A percentile compares a stretch with the other conserved stretches of the same genome.
phyloP scores from a whole-genome alignment of 495 filamentous ascomycete species.

The Platismatia glauca region DNA sequence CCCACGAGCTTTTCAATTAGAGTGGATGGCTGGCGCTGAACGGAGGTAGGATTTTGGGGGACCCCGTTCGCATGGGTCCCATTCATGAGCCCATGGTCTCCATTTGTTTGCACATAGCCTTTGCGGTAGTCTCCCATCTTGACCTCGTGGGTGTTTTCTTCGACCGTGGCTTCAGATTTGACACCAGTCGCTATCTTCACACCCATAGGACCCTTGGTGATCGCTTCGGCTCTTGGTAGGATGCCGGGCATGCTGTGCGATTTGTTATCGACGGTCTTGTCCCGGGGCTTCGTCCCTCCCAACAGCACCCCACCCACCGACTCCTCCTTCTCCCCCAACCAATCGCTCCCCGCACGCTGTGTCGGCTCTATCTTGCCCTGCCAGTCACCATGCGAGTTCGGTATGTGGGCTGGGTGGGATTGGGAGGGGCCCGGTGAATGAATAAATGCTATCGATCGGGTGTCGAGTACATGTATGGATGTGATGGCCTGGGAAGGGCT shows the following conservation, averaged over 20 bases:
- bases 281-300: neutral
- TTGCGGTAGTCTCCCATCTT: conserved; percentile 15
- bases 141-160: neutral
- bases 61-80: conserved; percentile 18
- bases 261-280: conserved; percentile 2
- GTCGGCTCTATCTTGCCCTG: conserved; percentile 24
- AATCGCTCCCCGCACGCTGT: conserved; percentile 13
- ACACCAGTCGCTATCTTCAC: conserved; percentile 1
- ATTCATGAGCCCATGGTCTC: conserved; percentile 9
- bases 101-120: conserved; percentile 14
- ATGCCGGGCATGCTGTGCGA: conserved; percentile 20
- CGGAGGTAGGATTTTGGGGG: neutral
- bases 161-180: neutral
- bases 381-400: conserved; percentile 14
- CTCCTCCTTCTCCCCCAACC: conserved; percentile 17
- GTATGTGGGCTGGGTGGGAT: neutral
- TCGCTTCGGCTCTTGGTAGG: conserved; percentile 9
- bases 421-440: neutral
- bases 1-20: conserved; percentile 7
- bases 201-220: neutral
- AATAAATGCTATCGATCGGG: conserved; percentile 8
- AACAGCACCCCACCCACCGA: conserved; percentile 14
- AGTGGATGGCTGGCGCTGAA: conserved; percentile 3
- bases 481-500: neutral
- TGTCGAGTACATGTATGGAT: neutral